phyloP scores from a whole-genome alignment of 2,329 filamentous ascomycete species.

The Xylariaceae sp. region DNA sequence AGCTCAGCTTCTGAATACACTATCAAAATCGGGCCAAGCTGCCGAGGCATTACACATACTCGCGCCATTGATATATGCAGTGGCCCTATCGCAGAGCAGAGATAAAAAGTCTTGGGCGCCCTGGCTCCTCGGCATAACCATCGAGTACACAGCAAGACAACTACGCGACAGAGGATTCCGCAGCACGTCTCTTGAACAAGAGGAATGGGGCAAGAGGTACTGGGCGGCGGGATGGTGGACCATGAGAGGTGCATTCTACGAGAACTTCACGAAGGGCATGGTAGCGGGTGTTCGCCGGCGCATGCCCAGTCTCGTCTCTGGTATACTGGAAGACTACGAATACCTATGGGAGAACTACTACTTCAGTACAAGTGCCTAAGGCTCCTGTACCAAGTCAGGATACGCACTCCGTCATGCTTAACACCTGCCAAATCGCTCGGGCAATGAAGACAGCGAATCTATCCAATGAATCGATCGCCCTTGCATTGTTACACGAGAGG shows the following conservation, averaged over 20 bases:
- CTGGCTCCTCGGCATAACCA: conserved; percentile 79
- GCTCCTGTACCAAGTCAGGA: too few species aligned
- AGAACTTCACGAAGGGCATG: conserved; percentile 77
- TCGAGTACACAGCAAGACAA: conserved; percentile 88
- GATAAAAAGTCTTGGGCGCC: conserved; percentile 83
- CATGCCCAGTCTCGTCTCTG: conserved; percentile 75
- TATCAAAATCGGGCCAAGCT: conserved; percentile 68
- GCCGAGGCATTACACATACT: conserved; percentile 92
- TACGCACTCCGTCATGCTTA: neutral
- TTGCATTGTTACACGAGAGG: too few species aligned
- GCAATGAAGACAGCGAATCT: too few species aligned
- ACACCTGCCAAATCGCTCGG: neutral
- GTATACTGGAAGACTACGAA: conserved; percentile 91
- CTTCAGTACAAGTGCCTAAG: conserved; percentile 59
- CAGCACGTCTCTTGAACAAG: conserved; percentile 82
- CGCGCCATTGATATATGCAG: conserved; percentile 79
- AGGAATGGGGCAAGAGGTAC: conserved; percentile 82
- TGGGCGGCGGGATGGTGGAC: conserved; percentile 94
- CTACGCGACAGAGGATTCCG: conserved; percentile 69
- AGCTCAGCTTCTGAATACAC: conserved; percentile 75
- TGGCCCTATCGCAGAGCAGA: conserved; percentile 70
- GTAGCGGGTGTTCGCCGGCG: conserved; percentile 70
- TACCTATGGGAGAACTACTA: conserved; percentile 99
- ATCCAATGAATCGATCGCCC: too few species aligned
- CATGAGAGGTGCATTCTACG: conserved; percentile 96